Evolutionary conservation across 2,329 filamentous ascomycete species (phyloP).

Genomic region (Coniochaeta prunicola): DNA sequence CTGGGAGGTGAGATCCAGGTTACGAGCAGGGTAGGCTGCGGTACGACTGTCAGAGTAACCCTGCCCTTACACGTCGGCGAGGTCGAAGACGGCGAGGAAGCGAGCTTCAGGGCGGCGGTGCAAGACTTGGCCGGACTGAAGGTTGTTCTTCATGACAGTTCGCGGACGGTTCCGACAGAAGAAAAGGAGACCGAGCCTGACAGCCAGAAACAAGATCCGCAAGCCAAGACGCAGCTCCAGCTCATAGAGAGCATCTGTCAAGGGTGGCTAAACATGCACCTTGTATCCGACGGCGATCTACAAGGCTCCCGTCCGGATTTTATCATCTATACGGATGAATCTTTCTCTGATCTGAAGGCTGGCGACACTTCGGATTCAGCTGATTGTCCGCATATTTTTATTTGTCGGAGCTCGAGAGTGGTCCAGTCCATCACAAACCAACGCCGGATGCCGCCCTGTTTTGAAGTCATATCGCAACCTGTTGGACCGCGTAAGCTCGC

Average conservation of each 20-base stretch:
- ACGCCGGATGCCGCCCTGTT: background rate
- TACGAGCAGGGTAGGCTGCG: conserved; percentile 29
- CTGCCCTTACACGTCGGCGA: conserved; percentile 7
- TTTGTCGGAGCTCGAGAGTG: conserved; percentile 4
- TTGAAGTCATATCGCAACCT: conserved; percentile 30
- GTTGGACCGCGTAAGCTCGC: conserved; percentile 29
- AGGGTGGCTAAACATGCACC: conserved; percentile 20
- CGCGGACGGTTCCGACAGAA: background rate
- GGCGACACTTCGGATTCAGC: background rate
- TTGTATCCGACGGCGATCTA: conserved; percentile 8
- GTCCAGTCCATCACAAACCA: conserved; percentile 17
- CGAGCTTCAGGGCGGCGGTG: conserved; percentile 19
- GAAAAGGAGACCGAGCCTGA: background rate
- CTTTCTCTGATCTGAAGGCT: background rate
- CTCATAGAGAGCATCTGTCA: conserved; percentile 20
- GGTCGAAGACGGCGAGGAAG: conserved; percentile 12
- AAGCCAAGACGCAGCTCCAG: conserved; percentile 7
- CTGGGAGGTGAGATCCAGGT: conserved; percentile 53
- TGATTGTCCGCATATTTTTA: conserved; percentile 6
- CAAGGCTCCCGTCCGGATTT: conserved; percentile 15
- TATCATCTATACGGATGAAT: conserved; percentile 14
- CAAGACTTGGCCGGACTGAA: conserved; percentile 16
- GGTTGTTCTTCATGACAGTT: conserved; percentile 13
- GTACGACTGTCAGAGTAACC: conserved; percentile 16
- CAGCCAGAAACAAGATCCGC: background rate